These are phyloP conservation scores for Scalesia atractyloides DNA, from an alignment of 129 eudicot genomes.

Conservation along the genomic window DNA sequence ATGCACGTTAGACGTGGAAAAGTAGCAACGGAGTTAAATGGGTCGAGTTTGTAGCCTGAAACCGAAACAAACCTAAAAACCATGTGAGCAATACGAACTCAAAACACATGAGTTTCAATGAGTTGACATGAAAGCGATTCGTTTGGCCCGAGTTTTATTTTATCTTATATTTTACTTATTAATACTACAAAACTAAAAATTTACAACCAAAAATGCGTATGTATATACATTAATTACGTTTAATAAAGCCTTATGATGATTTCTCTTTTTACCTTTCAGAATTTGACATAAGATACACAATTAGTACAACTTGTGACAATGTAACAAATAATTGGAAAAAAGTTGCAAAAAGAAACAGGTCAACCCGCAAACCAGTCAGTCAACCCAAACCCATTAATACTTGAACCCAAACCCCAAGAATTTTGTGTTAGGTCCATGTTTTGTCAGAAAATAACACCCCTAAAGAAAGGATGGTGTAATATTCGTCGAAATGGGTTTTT, in stretches of 20 bases:
- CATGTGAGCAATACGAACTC: background rate
- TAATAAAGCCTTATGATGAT: background rate
- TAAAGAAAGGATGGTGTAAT: too few species aligned
- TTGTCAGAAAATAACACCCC: background rate
- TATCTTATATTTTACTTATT: background rate
- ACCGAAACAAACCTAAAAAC: too few species aligned
- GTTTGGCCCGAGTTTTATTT: background rate
- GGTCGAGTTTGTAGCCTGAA: background rate
- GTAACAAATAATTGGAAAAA: too few species aligned
- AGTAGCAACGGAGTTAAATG: background rate
- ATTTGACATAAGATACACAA: too few species aligned
- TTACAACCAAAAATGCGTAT: background rate
- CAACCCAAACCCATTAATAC: background rate
- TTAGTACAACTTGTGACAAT: too few species aligned
- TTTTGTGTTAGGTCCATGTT: background rate
- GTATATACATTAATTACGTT: background rate
- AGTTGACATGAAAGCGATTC: background rate
- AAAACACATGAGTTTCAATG: background rate
- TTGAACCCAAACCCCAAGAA: background rate
- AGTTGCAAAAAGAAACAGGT: background rate
- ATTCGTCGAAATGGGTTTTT: background rate
- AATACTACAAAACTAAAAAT: background rate
- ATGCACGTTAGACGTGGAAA: background rate
- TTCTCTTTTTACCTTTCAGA: background rate
- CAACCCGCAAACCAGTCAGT: too few species aligned